These are phyloP conservation scores for Chalciporus piperatoides DNA, from an alignment of 1,284 basidiomycete genomes.

Conservation along the genomic window DNA sequence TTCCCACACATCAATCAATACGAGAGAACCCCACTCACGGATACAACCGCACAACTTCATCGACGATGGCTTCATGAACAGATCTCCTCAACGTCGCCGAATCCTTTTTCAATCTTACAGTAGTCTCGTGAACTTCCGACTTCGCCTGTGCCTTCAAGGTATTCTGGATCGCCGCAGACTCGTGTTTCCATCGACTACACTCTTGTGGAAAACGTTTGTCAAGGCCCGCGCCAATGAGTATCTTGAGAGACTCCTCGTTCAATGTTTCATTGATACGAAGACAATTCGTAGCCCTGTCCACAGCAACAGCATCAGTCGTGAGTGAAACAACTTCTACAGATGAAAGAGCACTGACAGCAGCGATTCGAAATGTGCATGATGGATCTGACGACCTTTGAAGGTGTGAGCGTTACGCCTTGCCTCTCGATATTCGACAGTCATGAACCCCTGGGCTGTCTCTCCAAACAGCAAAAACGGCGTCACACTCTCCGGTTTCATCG, in stretches of 20 bases:
- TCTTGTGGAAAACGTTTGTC: conserved; percentile 21
- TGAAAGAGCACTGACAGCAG: conserved; percentile 16
- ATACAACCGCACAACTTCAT: conserved; percentile 21
- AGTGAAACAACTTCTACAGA: not conserved
- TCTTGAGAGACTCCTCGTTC: conserved; percentile 26
- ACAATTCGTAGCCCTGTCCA: conserved; percentile 22
- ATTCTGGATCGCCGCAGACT: conserved; percentile 2
- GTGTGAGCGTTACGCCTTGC: too few species aligned
- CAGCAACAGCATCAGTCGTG: not conserved
- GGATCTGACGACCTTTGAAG: too few species aligned
- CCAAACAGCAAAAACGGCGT: too few species aligned
- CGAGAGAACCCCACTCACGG: conserved; percentile 23
- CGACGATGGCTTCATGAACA: conserved; percentile 25
- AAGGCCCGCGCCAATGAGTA: conserved; percentile 33
- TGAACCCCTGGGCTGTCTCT: too few species aligned
- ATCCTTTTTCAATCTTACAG: conserved; percentile 5
- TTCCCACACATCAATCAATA: not conserved
- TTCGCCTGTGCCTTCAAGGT: not conserved
- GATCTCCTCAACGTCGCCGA: conserved; percentile 6
- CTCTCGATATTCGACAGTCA: too few species aligned
- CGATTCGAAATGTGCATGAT: too few species aligned
- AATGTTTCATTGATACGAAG: conserved; percentile 30
- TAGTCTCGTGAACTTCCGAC: not conserved
- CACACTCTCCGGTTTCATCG: too few species aligned
- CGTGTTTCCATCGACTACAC: conserved; percentile 25